These are phyloP conservation scores for Trifolium subterraneum DNA, from an alignment of 306 rosid species.

Conservation along the genomic window DNA sequence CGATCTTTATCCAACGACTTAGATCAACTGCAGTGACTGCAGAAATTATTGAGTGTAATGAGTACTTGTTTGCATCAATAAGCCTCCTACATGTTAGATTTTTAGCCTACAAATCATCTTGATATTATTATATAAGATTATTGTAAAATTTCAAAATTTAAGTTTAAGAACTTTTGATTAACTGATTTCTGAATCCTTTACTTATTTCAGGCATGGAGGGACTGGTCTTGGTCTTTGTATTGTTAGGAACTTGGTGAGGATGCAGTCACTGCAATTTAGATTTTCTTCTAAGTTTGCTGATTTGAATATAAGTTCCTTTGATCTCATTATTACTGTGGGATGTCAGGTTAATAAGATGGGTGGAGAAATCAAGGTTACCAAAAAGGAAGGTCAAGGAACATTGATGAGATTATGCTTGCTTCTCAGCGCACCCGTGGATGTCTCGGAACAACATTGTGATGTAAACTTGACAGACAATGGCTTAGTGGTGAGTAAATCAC, in stretches of 20 bases:
- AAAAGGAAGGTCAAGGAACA: slow-evolving; percentile 88
- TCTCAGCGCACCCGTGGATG: slow-evolving; percentile 73
- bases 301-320: slow-evolving; percentile 16
- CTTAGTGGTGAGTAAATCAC: slow-evolving; percentile 70
- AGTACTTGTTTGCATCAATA: too few relatives aligned
- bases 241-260: slow-evolving; percentile 87
- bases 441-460: slow-evolving; percentile 67
- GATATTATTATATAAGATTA: slow-evolving; percentile 19
- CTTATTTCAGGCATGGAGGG: slow-evolving; percentile 93
- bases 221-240: slow-evolving; percentile 99
- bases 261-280: not conserved
- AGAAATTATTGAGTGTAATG: not conserved
- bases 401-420: slow-evolving; percentile 78
- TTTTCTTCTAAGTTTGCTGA: not conserved
- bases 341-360: slow-evolving; percentile 95
- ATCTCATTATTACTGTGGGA: slow-evolving; percentile 33
- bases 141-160: slow-evolving; percentile 19
- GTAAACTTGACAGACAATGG: slow-evolving; percentile 63
- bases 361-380: slow-evolving; percentile 89
- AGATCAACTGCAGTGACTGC: not conserved
- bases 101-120: slow-evolving; percentile 1
- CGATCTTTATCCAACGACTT: not conserved
- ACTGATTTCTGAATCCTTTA: slow-evolving; percentile 24
- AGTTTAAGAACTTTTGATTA: slow-evolving; percentile 33
- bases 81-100: too few relatives aligned